Evolutionary conservation across 2,329 filamentous ascomycete genomes (phyloP), one percentile per base, ranked within the genome.

Genomic region (Alternaria arborescens): DNA sequence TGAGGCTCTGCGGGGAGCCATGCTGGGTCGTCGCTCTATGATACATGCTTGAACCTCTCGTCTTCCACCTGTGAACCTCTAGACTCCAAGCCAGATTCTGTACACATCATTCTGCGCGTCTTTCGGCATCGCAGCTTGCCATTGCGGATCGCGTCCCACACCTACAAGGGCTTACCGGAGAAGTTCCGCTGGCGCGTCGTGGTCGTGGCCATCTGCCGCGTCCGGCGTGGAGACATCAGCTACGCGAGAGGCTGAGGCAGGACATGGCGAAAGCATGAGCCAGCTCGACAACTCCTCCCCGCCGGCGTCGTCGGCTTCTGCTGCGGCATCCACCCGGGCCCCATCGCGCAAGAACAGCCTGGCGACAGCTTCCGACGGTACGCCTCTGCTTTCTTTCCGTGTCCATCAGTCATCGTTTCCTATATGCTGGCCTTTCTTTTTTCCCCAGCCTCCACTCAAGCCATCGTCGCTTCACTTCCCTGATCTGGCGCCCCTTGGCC

Each of bases 341-440:
- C 68, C 71, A 44, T 61, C 78, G 54, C 78, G 77, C 64, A 72
- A 34, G 46, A 48, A 72, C 61, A 78, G 73, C 62, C 73, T 77
- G 40, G 77, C 77, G 67, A 73, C 77, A 53, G 77, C 79, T 64
- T 80, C 80, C 66, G 78, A 81, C 67, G 76, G 77, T 76, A 62
- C 61, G 76, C 59, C 44, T 32, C 38, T 26, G 41, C 46, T 22
- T 22, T 53, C 53, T 20, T 22, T 26, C 11, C 50, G 18, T 40
- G 30, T 14, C 16, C 55, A 16, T 11, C 34, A 43, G 12, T 20
- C 38, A 30, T 8, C 16, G n/a, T 8, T 30, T 26, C 24, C 32
- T 26, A 22, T 12, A 28, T 52, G 42, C 20, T 52, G 28, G 46
- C 61, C 36, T 55, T 41, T 53, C 57, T 32, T 43, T 16, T 34